Evolutionary conservation across 331 rosid species (phyloP).

Genomic region (Stylosanthes scabra): DNA sequence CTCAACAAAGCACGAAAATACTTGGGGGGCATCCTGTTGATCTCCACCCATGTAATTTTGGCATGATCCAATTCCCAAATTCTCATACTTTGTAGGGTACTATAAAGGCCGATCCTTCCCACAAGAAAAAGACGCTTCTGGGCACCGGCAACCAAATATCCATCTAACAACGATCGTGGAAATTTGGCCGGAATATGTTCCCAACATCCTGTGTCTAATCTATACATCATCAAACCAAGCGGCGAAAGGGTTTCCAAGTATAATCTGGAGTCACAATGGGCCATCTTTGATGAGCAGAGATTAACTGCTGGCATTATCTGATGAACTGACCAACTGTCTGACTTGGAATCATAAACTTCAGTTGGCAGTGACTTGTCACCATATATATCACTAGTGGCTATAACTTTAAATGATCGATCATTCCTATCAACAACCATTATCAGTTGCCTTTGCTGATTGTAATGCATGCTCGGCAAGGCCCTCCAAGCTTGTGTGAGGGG

Average conservation of each 20-base stretch:
- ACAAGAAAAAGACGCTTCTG: conserved; percentile 93
- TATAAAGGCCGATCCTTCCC: conserved; percentile 93
- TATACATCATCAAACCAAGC: conserved; percentile 95
- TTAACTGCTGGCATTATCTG: conserved; percentile 97
- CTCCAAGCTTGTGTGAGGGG: conserved; percentile 97
- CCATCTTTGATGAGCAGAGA: conserved; percentile 99
- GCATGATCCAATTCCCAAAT: conserved; percentile 95
- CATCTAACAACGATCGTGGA: conserved; percentile 92
- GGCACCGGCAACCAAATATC: conserved; percentile 97
- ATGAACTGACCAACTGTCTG: conserved; percentile 82
- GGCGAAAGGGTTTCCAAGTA: conserved; percentile 97
- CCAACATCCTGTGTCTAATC: conserved; percentile 85
- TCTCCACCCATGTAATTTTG: conserved; percentile 86
- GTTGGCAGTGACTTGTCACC: conserved; percentile 95
- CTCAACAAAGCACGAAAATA: conserved; percentile 89
- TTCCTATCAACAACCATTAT: conserved; percentile 85
- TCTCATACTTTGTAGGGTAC: conserved; percentile 95
- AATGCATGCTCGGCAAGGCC: conserved; percentile 88
- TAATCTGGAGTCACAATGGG: conserved; percentile 93
- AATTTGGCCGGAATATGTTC: conserved; percentile 96
- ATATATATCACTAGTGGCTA: conserved; percentile 91
- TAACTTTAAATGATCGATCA: conserved; percentile 78
- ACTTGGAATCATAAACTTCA: conserved; percentile 88
- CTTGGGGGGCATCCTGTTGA: conserved; percentile 94
- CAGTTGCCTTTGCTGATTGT: conserved; percentile 95